Percentiles rank a stretch among this genome's conserved stretches.
Conservation (phyloP, 371 early-diverging fungal species). For the Chytridium lagenaria region DNA sequence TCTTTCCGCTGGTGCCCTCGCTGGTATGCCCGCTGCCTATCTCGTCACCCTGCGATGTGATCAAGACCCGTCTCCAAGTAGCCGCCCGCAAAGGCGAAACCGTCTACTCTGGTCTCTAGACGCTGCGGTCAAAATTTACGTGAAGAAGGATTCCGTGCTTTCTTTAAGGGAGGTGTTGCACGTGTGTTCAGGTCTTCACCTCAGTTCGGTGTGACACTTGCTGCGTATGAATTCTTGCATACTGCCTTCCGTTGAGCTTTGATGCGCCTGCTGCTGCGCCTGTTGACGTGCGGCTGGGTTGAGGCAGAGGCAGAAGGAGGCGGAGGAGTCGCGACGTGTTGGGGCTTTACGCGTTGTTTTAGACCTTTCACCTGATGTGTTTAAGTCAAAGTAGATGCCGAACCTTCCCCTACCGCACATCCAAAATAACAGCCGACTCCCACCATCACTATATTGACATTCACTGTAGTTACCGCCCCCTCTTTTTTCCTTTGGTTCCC, state of each 20-base stretch:
- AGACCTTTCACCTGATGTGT: slow-evolving; percentile 7
- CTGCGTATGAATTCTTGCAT: slow-evolving; percentile 90
- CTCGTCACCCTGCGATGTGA: slow-evolving; percentile 98
- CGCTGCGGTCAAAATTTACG: slow-evolving; percentile 84
- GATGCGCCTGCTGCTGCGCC: neutral
- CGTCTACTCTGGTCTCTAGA: slow-evolving; percentile 85
- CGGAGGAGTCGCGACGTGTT: neutral
- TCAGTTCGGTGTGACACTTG: slow-evolving; percentile 95
- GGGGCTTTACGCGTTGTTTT: slow-evolving; percentile 9
- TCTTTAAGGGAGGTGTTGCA: slow-evolving; percentile 89
- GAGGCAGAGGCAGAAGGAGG: neutral
- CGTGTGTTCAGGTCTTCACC: slow-evolving; percentile 69
- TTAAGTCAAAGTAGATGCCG: slow-evolving; percentile 16
- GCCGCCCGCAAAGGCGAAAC: slow-evolving; percentile 90
- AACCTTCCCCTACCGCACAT: too few relatives aligned
- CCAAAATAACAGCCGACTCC: too few relatives aligned
- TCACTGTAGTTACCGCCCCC: neutral
- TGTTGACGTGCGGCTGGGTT: neutral
- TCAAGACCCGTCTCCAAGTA: slow-evolving; percentile 97
- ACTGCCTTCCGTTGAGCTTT: slow-evolving; percentile 8
- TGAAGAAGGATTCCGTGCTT: slow-evolving; percentile 93
- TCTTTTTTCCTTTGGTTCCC: neutral
- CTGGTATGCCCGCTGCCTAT: slow-evolving; percentile 98
- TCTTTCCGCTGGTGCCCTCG: slow-evolving; percentile 88
- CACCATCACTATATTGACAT: neutral